A percentile compares a stretch with the other conserved stretches of the same genome.
Conservation (phyloP, 345 rosid species). For the Rhizophora mangle region DNA sequence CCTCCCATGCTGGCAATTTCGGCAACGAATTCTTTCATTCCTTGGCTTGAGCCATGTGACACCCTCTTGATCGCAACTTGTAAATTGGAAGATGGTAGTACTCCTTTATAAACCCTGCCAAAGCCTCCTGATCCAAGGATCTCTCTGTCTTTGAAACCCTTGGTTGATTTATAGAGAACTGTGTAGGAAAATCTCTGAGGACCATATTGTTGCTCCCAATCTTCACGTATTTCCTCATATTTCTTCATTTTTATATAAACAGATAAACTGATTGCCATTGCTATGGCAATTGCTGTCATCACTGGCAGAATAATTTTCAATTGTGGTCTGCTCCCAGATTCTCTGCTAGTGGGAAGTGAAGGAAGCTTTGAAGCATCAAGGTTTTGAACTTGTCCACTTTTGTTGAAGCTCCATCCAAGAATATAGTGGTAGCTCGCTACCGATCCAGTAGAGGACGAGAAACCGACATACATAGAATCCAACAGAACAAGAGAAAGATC, state of each 20-base stretch:
- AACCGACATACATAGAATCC: constrained; percentile 22
- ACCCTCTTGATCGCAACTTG: constrained; percentile 18
- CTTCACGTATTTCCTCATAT: constrained; percentile 12
- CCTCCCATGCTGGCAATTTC: constrained; percentile 23
- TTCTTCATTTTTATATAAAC: constrained; percentile 2
- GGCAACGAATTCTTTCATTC: constrained; percentile 21
- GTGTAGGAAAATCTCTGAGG: constrained; percentile 21
- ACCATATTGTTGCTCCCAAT: constrained; percentile 20
- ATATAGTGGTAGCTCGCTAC: constrained; percentile 13
- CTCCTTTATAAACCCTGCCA: constrained; percentile 23
- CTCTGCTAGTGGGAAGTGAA: not conserved
- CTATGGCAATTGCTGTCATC: not conserved
- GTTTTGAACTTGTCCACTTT: constrained; percentile 7
- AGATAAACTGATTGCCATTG: not conserved
- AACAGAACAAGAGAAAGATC: not conserved
- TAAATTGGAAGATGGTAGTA: constrained; percentile 4
- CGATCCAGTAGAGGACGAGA: constrained; percentile 21
- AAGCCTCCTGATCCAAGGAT: constrained; percentile 19
- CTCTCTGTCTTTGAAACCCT: constrained; percentile 15
- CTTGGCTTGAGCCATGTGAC: constrained; percentile 12
- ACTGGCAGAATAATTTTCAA: not conserved
- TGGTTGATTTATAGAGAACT: constrained; percentile 14
- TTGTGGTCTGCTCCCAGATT: not conserved
- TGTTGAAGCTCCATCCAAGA: constrained; percentile 26
- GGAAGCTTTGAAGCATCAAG: constrained; percentile 19